Conservation (phyloP, 306 rosid genomes). For the Quercus aquifolioides region DNA sequence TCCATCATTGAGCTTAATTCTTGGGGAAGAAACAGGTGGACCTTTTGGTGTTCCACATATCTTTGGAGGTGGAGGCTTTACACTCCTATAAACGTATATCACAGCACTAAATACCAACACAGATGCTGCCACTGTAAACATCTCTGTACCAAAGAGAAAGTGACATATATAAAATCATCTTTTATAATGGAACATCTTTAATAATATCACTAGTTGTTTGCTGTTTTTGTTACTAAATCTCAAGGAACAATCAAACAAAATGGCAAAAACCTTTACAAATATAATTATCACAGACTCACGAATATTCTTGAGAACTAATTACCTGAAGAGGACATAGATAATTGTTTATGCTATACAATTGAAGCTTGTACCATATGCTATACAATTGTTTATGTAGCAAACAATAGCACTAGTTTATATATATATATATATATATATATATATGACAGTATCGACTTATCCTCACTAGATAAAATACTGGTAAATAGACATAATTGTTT, state of each 20-base stretch:
- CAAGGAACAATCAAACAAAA: no score
- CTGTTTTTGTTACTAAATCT: no score
- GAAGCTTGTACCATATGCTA: not conserved
- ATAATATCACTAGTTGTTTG: no score
- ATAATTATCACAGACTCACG: no score
- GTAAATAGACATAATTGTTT: no score
- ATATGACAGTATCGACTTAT: no score
- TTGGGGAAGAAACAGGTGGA: constrained; percentile 30
- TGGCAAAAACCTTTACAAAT: no score
- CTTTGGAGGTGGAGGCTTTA: constrained; percentile 41
- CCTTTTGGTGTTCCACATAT: constrained; percentile 27
- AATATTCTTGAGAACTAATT: not conserved
- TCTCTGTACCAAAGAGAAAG: not conserved
- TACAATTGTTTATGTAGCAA: no score
- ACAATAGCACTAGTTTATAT: no score
- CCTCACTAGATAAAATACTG: no score
- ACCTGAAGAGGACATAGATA: not conserved
- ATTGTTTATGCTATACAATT: not conserved
- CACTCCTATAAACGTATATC: constrained; percentile 7
- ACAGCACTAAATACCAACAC: not conserved
- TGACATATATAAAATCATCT: not conserved
- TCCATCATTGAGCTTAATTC: constrained; percentile 62
- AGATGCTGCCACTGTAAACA: constrained; percentile 5
- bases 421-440: no score
- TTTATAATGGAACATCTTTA: no score